Evolutionary conservation across 202 grass and related monocot species (phyloP).

Genomic region (Cymbopogon flexuosus): DNA sequence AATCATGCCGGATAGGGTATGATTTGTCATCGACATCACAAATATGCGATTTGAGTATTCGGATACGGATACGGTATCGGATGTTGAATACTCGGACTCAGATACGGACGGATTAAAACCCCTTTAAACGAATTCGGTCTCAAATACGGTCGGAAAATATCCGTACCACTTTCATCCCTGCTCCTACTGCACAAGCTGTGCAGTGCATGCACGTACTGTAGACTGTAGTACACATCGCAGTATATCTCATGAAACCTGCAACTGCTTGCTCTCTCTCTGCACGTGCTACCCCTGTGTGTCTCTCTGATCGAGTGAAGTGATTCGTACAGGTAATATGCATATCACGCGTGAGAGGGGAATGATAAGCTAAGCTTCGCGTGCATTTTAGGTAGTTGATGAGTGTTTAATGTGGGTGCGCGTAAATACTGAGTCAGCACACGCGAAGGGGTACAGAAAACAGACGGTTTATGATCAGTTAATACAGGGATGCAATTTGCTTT

Average conservation of each 20-base stretch:
- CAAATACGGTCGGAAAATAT: too few relatives aligned
- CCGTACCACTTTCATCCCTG: too few relatives aligned
- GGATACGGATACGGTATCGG: too few relatives aligned
- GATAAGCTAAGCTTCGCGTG: conserved; percentile 5
- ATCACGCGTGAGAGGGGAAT: conserved; percentile 29
- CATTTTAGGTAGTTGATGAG: conserved; percentile 27
- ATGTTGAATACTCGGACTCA: too few relatives aligned
- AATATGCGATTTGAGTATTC: too few relatives aligned
- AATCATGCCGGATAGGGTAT: too few relatives aligned
- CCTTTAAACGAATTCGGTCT: too few relatives aligned
- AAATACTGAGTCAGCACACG: too few relatives aligned
- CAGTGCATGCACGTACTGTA: not conserved
- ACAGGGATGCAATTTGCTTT: conserved; percentile 14
- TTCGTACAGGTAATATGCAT: conserved; percentile 2
- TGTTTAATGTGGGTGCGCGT: not conserved
- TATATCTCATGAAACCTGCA: not conserved
- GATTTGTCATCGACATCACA: too few relatives aligned
- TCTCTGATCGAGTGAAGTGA: not conserved
- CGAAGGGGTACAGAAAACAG: too few relatives aligned
- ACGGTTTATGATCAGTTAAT: conserved; percentile 7
- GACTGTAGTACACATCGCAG: not conserved
- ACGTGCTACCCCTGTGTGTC: not conserved
- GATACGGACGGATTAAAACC: too few relatives aligned
- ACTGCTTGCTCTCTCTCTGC: not conserved
- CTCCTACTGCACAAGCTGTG: not conserved